A percentile compares a stretch with the other conserved stretches of the same genome.
Conservation (phyloP, 2,329 filamentous ascomycete genomes). For the Xylariaceae sp. region DNA sequence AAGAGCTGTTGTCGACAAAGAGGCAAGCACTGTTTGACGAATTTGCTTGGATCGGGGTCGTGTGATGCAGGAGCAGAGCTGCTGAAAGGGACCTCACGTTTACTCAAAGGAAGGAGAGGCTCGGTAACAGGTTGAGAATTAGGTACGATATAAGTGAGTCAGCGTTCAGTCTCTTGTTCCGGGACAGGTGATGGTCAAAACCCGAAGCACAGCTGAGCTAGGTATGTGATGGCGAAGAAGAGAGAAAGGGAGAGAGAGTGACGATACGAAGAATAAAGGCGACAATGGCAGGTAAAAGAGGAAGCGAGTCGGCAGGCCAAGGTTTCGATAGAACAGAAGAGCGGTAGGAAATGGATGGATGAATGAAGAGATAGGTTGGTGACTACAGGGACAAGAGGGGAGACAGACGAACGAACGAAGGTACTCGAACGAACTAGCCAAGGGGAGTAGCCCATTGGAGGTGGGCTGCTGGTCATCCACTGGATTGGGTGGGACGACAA, state of each 20-base stretch:
- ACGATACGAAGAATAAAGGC: conserved; percentile 44
- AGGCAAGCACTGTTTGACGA: conserved; percentile 33
- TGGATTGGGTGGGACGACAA: conserved; percentile 42
- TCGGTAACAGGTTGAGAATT: conserved; percentile 35
- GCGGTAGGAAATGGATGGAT: conserved; percentile 37
- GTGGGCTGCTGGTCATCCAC: conserved; percentile 36
- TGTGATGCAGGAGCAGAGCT: conserved; percentile 35
- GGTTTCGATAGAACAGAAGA: conserved; percentile 41
- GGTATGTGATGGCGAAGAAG: conserved; percentile 31
- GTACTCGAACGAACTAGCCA: conserved; percentile 26
- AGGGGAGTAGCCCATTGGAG: conserved; percentile 29
- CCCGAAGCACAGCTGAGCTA: conserved; percentile 37
- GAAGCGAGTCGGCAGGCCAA: conserved; percentile 32
- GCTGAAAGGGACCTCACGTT: conserved; percentile 37
- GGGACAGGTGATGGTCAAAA: conserved; percentile 33
- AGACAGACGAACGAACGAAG: conserved; percentile 26
- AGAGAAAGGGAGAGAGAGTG: conserved; percentile 43
- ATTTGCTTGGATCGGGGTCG: conserved; percentile 30
- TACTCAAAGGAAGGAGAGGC: conserved; percentile 40
- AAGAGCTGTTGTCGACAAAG: conserved; percentile 37
- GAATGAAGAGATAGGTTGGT: conserved; percentile 35
- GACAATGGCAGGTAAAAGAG: conserved; percentile 32
- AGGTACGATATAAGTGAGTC: conserved; percentile 37
- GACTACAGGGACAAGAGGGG: conserved; percentile 2
- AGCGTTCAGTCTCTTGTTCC: conserved; percentile 38